Percentiles rank a stretch among this genome's conserved stretches.
These are phyloP conservation scores for Rhodotorula kratochvilovae DNA, from an alignment of 768 basidiomycete species.

Conservation along the genomic window DNA sequence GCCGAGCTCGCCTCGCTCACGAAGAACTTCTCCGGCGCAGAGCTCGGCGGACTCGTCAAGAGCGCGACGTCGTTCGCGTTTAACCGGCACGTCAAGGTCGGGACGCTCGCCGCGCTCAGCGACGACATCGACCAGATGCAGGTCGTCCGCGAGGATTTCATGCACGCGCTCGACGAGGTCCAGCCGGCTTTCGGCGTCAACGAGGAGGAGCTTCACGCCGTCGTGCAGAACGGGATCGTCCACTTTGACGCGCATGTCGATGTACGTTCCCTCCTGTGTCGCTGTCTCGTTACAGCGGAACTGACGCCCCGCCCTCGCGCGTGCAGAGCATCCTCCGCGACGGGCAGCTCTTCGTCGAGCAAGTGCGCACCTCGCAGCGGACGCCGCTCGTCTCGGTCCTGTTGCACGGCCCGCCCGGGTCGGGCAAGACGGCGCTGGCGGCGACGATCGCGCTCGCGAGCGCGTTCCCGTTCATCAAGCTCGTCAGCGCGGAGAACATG, in stretches of 20 bases:
- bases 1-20: slow-evolving; percentile 72
- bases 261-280: slow-evolving; percentile 54
- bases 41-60: slow-evolving; percentile 92
- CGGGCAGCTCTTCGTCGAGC: slow-evolving; percentile 83
- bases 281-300: too few species aligned
- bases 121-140: slow-evolving; percentile 90
- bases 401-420: slow-evolving; percentile 75
- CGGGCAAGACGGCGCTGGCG: slow-evolving; percentile 91
- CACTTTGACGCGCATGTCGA: slow-evolving; percentile 72
- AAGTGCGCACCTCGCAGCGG: slow-evolving; percentile 80
- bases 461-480: slow-evolving; percentile 95
- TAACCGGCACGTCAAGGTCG: slow-evolving; percentile 94
- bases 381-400: slow-evolving; percentile 89
- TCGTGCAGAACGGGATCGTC: slow-evolving; percentile 94
- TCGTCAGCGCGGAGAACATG: slow-evolving; percentile 94
- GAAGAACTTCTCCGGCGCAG: slow-evolving; percentile 97
- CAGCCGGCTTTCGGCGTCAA: slow-evolving; percentile 96
- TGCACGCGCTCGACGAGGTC: slow-evolving; percentile 86
- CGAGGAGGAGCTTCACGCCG: slow-evolving; percentile 87
- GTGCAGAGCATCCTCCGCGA: slow-evolving; percentile 74
- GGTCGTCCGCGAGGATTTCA: slow-evolving; percentile 79
- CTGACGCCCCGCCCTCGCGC: too few species aligned
- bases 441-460: slow-evolving; percentile 90
- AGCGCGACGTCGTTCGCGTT: slow-evolving; percentile 98
- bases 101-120: slow-evolving; percentile 92